phyloP scores from a whole-genome alignment of 2,329 filamentous ascomycete species.

The Chalaropsis thielavioides region DNA sequence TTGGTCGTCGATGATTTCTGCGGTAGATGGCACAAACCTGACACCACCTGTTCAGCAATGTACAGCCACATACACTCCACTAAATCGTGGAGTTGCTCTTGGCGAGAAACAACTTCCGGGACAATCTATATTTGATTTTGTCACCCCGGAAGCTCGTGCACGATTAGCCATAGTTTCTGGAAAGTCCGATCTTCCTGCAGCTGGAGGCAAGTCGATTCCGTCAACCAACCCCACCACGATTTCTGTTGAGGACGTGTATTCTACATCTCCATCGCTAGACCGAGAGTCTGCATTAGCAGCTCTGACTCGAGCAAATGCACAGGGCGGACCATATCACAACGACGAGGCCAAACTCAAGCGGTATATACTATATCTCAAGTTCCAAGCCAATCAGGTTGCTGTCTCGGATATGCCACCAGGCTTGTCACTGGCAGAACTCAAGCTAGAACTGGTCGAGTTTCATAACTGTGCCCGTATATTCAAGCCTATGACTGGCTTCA shows the following conservation, averaged over 20 bases:
- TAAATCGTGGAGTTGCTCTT: constrained; percentile 27
- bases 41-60: no score
- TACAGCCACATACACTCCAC: not conserved
- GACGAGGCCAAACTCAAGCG: constrained; percentile 64
- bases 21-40: not conserved
- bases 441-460: constrained; percentile 68
- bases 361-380: constrained; percentile 68
- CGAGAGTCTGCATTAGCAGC: constrained; percentile 54
- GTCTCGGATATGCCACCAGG: constrained; percentile 25
- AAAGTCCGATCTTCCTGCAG: constrained; percentile 61
- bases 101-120: constrained; percentile 67
- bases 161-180: constrained; percentile 63
- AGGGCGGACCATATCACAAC: constrained; percentile 69
- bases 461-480: constrained; percentile 54
- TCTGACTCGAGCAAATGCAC: constrained; percentile 47
- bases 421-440: constrained; percentile 48
- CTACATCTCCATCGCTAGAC: constrained; percentile 43
- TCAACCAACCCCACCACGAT: constrained; percentile 45
- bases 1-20: constrained; percentile 4
- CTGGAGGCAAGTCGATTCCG: constrained; percentile 49
- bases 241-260: constrained; percentile 44
- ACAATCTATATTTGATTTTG: constrained; percentile 91
- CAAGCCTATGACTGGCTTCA: constrained; percentile 77
- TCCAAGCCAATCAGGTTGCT: constrained; percentile 21
- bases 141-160: constrained; percentile 63